Conservation (phyloP, 306 rosid species). For the Dryas alaskensis region DNA sequence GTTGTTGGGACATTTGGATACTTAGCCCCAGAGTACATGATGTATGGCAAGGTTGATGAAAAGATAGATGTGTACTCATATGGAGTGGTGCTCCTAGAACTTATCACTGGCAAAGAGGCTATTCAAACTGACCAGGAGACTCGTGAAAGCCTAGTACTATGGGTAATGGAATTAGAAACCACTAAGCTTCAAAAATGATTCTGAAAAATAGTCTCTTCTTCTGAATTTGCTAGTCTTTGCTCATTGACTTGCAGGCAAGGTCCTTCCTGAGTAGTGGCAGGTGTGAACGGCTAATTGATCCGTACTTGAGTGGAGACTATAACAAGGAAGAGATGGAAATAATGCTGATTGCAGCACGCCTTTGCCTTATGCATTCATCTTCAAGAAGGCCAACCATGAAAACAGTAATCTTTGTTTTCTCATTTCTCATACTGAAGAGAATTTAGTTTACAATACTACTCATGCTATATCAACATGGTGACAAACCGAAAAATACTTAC, state of each 20-base stretch:
- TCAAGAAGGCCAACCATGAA: conserved; percentile 47
- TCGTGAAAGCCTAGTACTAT: conserved; percentile 42
- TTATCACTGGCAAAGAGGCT: conserved; percentile 52
- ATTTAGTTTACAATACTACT: too few relatives aligned
- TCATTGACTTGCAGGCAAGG: conserved; percentile 39
- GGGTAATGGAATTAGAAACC: conserved; percentile 30
- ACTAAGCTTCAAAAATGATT: not conserved
- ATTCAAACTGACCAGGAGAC: conserved; percentile 32
- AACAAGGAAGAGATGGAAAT: conserved; percentile 42
- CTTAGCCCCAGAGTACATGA: conserved; percentile 45
- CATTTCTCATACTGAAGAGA: not conserved
- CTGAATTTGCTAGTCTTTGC: not conserved
- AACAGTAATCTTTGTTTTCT: conserved; percentile 18
- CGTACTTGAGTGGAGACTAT: conserved; percentile 35
- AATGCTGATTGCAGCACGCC: conserved; percentile 46
- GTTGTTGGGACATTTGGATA: conserved; percentile 47
- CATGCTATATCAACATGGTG: not conserved
- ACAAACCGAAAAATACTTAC: not conserved
- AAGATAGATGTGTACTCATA: conserved; percentile 51
- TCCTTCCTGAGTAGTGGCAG: conserved; percentile 37
- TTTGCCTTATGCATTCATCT: conserved; percentile 46
- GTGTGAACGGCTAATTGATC: conserved; percentile 39
- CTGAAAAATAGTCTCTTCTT: not conserved
- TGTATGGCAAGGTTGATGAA: conserved; percentile 48
- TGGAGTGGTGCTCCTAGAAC: conserved; percentile 52